Evolutionary conservation across 495 filamentous ascomycete genomes (phyloP).

Genomic region (Aspergillus sclerotioniger): DNA sequence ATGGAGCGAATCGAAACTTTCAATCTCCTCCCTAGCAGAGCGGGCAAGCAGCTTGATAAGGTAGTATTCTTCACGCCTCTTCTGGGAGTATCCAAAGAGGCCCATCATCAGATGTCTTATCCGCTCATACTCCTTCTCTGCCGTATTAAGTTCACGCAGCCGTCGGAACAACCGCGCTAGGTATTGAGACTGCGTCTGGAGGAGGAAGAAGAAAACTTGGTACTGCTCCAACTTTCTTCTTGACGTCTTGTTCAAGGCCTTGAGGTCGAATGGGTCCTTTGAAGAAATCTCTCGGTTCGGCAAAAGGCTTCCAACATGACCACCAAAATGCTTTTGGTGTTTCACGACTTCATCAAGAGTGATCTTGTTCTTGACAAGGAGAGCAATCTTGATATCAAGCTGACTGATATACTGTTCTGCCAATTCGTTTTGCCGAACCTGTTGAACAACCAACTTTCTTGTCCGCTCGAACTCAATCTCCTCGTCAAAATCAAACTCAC

Average conservation of each 20-base stretch:
- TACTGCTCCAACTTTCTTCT: conserved; percentile 93
- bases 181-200: conserved; percentile 96
- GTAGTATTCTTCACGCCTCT: conserved; percentile 94
- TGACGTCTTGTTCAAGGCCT: conserved; percentile 95
- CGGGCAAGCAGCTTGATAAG: conserved; percentile 82
- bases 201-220: conserved; percentile 94
- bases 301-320: conserved; percentile 80
- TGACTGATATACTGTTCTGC: conserved; percentile 98
- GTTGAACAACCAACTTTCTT: conserved; percentile 91
- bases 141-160: conserved; percentile 76
- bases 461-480: conserved; percentile 94
- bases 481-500: conserved; percentile 97
- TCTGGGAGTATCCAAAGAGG: conserved; percentile 95
- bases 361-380: conserved; percentile 99
- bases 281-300: conserved; percentile 85
- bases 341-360: conserved; percentile 96
- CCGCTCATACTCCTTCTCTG: conserved; percentile 89
- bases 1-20: conserved; percentile 66
- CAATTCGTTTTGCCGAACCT: conserved; percentile 94
- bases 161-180: conserved; percentile 82
- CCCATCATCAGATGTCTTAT: conserved; percentile 95
- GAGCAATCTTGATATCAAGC: conserved; percentile 96
- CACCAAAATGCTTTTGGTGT: conserved; percentile 95
- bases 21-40: conserved; percentile 84
- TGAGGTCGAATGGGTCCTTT: conserved; percentile 91